These are phyloP conservation scores for Prunus mongolica DNA, from an alignment of 306 rosid species.

Conservation along the genomic window DNA sequence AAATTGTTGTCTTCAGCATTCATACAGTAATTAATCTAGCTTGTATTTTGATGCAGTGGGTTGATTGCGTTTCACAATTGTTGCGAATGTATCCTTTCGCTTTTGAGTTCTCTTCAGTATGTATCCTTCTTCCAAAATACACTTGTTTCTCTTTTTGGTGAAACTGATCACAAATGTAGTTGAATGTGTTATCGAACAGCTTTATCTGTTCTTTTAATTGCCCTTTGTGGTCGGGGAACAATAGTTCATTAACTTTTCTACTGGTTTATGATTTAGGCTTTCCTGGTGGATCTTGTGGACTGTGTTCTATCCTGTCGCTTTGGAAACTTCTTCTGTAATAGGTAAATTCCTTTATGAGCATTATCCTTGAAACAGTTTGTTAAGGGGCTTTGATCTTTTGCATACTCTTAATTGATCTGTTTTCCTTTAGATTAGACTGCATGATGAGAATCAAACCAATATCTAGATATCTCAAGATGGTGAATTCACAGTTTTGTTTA, in stretches of 20 bases:
- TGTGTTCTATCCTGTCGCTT: conserved; percentile 83
- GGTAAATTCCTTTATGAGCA: conserved; percentile 44
- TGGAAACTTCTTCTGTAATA: conserved; percentile 93
- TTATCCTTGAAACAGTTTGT: conserved; percentile 16
- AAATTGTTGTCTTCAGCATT: not conserved
- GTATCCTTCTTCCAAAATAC: conserved; percentile 21
- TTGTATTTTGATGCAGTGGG: conserved; percentile 65
- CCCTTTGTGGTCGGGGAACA: not conserved
- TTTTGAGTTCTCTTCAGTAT: conserved; percentile 90
- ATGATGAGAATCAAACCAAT: not conserved
- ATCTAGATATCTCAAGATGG: not conserved
- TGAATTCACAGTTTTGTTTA: not conserved
- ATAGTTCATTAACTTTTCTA: conserved; percentile 3
- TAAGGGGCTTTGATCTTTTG: conserved; percentile 11
- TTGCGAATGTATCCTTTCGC: conserved; percentile 94
- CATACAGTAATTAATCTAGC: conserved; percentile 3
- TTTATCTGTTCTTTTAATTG: not conserved
- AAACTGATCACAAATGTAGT: not conserved
- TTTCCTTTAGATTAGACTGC: not conserved
- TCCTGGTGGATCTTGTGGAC: conserved; percentile 90
- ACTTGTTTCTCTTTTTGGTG: conserved; percentile 3
- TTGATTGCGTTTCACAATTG: conserved; percentile 91
- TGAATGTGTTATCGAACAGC: not conserved
- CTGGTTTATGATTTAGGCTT: conserved; percentile 51
- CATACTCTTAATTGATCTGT: conserved; percentile 20